Conservation (phyloP, 2,329 filamentous ascomycete genomes). For the Colletotrichum horii region DNA sequence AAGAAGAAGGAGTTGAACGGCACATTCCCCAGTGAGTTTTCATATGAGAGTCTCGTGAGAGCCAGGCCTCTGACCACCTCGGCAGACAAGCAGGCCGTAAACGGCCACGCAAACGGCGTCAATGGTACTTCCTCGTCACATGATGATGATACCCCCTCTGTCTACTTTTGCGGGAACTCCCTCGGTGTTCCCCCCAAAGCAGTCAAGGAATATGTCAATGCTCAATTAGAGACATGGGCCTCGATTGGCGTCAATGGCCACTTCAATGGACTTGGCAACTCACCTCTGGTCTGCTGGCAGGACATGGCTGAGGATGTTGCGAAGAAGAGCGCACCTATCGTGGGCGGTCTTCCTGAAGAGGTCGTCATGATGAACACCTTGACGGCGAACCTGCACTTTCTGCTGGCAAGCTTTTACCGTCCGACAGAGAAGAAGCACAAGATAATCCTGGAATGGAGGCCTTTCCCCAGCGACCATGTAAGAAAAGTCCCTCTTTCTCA, state of each 20-base stretch:
- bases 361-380: conserved; percentile 89
- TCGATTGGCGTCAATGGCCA: conserved; percentile 86
- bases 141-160: conserved; percentile 50
- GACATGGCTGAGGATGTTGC: conserved; percentile 80
- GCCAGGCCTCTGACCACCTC: not conserved
- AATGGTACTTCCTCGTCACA: conserved; percentile 23
- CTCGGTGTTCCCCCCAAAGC: conserved; percentile 76
- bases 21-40: conserved; percentile 41
- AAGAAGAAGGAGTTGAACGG: conserved; percentile 64
- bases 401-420: conserved; percentile 85
- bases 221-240: conserved; percentile 83
- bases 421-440: conserved; percentile 72
- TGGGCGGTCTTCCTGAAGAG: conserved; percentile 75
- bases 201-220: conserved; percentile 68
- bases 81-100: conserved; percentile 22
- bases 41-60: not conserved
- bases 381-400: conserved; percentile 79
- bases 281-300: conserved; percentile 74
- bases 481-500: conserved; percentile 24
- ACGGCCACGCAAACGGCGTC: conserved; percentile 25
- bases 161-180: conserved; percentile 83
- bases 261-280: conserved; percentile 72
- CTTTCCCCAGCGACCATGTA: conserved; percentile 86
- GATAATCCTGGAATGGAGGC: conserved; percentile 87
- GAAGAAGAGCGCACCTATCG: conserved; percentile 71